Percentiles rank a stretch among this genome's conserved stretches.
phyloP scores from a whole-genome alignment of 768 basidiomycete species.

The Panaeolus papilionaceus region DNA sequence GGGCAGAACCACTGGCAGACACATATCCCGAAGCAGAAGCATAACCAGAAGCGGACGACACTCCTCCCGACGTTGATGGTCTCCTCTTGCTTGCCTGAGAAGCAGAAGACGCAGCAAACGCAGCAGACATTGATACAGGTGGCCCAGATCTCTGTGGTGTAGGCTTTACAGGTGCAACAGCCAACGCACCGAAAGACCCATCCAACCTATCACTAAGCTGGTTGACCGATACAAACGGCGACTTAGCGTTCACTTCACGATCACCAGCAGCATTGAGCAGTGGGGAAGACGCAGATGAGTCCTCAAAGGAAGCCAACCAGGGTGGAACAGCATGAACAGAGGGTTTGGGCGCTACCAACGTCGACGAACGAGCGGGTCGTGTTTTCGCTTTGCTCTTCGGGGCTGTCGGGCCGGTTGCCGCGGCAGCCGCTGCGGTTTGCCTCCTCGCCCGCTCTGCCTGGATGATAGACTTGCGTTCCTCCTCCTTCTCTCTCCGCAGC shows the following conservation, averaged over 20 bases:
- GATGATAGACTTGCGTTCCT: slow-evolving; percentile 51
- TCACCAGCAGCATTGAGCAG: background rate
- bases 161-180: background rate
- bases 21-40: slow-evolving; percentile 5
- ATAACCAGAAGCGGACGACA: slow-evolving; percentile 1
- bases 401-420: background rate
- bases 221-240: background rate
- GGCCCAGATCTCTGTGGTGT: background rate
- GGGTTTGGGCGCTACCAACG: slow-evolving; percentile 28
- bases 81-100: slow-evolving; percentile 5
- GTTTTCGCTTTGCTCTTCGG: slow-evolving; percentile 28
- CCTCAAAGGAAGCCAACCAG: slow-evolving; percentile 28
- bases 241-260: background rate
- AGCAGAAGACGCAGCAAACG: background rate
- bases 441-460: slow-evolving; percentile 44
- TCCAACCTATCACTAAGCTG: background rate
- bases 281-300: background rate
- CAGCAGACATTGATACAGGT: slow-evolving; percentile 1
- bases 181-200: background rate
- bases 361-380: slow-evolving; percentile 22
- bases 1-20: slow-evolving; percentile 7
- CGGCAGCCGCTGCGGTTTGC: slow-evolving; percentile 17
- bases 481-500: slow-evolving; percentile 54
- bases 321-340: slow-evolving; percentile 26
- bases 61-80: slow-evolving; percentile 1